Conservation (phyloP, 2,329 filamentous ascomycete species). For the Fusarium marasasianum region DNA sequence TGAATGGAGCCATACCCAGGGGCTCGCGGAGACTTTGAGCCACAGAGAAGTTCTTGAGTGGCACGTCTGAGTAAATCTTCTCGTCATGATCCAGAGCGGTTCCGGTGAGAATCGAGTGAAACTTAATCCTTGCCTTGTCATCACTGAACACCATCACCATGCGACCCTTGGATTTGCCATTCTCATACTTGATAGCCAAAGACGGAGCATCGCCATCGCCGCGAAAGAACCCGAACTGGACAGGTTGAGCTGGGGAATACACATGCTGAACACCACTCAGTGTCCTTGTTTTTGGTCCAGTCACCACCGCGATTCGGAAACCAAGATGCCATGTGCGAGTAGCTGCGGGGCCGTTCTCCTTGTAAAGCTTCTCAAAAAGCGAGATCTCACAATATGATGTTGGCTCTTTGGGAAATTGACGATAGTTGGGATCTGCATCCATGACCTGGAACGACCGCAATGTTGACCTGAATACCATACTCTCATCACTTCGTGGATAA, state of each 20-base stretch:
- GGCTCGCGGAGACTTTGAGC: constrained; percentile 61
- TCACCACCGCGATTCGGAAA: constrained; percentile 81
- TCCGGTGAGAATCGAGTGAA: constrained; percentile 79
- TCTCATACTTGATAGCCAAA: constrained; percentile 75
- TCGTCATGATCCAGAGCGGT: constrained; percentile 75
- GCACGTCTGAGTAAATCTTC: constrained; percentile 74
- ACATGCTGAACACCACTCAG: constrained; percentile 79
- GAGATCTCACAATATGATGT: constrained; percentile 76
- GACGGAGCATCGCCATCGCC: constrained; percentile 76
- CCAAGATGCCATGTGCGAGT: constrained; percentile 79
- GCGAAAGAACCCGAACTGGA: constrained; percentile 81
- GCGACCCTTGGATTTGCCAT: constrained; percentile 70
- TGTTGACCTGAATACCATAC: constrained; percentile 72
- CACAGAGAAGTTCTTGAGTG: constrained; percentile 72
- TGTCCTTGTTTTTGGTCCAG: constrained; percentile 79
- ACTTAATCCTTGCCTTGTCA: constrained; percentile 72
- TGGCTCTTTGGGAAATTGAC: constrained; percentile 79
- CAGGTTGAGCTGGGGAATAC: constrained; percentile 70
- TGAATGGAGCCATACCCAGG: constrained; percentile 60
- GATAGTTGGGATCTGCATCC: constrained; percentile 74
- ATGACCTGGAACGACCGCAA: constrained; percentile 83
- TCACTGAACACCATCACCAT: constrained; percentile 83
- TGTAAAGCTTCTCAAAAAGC: constrained; percentile 76
- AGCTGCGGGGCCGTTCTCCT: constrained; percentile 77
- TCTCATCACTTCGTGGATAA: constrained; percentile 74